A percentile compares a stretch with the other conserved stretches of the same genome.
Evolutionary conservation across 768 basidiomycete genomes (phyloP).

Genomic region (Podaxis mareebaensis): DNA sequence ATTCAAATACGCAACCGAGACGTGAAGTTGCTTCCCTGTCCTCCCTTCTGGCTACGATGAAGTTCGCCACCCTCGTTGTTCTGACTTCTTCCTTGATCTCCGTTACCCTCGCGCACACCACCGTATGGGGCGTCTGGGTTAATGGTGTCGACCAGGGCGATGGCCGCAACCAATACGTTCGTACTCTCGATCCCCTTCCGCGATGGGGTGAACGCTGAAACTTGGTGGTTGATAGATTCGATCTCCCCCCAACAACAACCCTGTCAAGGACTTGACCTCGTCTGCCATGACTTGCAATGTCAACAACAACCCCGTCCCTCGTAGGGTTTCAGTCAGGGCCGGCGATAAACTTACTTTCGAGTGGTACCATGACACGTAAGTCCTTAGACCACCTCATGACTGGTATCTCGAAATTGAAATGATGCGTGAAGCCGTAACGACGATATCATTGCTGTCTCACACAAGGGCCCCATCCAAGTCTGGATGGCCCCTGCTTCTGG

Average conservation of each 20-base stretch:
- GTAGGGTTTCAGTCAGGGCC: slow-evolving; percentile 28
- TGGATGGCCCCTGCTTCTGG: slow-evolving; percentile 33
- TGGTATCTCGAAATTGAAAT: neutral
- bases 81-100: slow-evolving; percentile 24
- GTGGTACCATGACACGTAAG: slow-evolving; percentile 34
- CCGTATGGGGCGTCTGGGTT: slow-evolving; percentile 38
- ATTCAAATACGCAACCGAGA: neutral
- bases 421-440: slow-evolving; percentile 29
- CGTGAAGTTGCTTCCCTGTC: neutral
- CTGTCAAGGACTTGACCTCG: slow-evolving; percentile 35
- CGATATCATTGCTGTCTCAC: slow-evolving; percentile 37
- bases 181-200: slow-evolving; percentile 14
- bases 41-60: slow-evolving; percentile 20
- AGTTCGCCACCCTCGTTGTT: slow-evolving; percentile 22
- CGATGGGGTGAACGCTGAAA: neutral
- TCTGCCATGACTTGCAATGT: slow-evolving; percentile 34
- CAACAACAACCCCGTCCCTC: slow-evolving; percentile 30
- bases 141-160: slow-evolving; percentile 38
- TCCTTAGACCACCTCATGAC: neutral
- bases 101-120: slow-evolving; percentile 30
- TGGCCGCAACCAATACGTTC: slow-evolving; percentile 31
- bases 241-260: slow-evolving; percentile 36
- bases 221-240: slow-evolving; percentile 28
- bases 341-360: slow-evolving; percentile 36
- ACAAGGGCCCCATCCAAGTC: slow-evolving; percentile 36